Conservation (phyloP, 768 basidiomycete genomes). For the Rhodotorula babjevae region DNA sequence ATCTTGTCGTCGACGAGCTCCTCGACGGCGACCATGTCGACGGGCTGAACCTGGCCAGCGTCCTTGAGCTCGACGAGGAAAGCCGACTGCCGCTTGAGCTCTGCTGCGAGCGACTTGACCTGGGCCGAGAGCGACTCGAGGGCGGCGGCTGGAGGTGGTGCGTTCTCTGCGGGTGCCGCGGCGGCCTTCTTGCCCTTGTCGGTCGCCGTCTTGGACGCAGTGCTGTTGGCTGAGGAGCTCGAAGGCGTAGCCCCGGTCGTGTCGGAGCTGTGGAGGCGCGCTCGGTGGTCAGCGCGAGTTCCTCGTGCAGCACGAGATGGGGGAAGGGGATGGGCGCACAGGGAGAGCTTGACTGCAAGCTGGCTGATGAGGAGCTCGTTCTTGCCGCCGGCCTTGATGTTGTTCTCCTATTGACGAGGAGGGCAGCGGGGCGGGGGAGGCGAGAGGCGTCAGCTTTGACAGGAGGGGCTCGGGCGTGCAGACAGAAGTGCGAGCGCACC, state of each 20-base stretch:
- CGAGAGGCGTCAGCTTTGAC: background rate
- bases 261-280: background rate
- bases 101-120: background rate
- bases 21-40: background rate
- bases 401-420: background rate
- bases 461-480: too few species aligned
- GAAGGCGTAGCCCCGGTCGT: background rate
- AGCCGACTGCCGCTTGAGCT: background rate
- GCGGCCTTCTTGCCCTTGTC: background rate
- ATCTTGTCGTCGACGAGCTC: background rate
- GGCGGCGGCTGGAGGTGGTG: too few species aligned
- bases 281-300: too few species aligned
- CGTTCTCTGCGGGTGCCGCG: too few species aligned
- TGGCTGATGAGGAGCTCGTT: constrained; percentile 1
- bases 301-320: too few species aligned
- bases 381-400: constrained; percentile 17
- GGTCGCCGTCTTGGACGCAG: too few species aligned
- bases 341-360: background rate
- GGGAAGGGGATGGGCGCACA: background rate
- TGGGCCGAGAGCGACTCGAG: too few species aligned
- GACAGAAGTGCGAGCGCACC: background rate
- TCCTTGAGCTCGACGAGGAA: background rate
- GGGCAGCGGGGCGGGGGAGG: background rate
- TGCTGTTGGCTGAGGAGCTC: too few species aligned
- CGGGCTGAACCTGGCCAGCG: too few species aligned